phyloP scores from a whole-genome alignment of 2,329 filamentous ascomycete genomes.

The Volutella citrinella region DNA sequence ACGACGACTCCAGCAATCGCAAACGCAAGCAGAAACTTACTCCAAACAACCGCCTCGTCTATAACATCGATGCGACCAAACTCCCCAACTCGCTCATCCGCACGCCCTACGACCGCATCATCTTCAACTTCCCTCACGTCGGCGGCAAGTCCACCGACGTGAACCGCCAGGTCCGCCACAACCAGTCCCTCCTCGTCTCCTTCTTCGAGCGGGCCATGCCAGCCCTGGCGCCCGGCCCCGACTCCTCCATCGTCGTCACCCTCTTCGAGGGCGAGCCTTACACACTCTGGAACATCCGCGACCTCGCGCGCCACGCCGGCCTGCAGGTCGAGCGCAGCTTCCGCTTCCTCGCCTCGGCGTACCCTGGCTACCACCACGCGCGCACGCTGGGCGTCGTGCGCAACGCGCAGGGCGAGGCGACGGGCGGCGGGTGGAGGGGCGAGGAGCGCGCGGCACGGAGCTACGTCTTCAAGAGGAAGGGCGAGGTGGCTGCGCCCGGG shows the following conservation, averaged over 20 bases:
- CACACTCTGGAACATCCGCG: conserved; percentile 89
- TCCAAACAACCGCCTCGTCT: conserved; percentile 45
- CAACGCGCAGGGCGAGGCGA: conserved; percentile 42
- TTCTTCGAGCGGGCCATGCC: conserved; percentile 59
- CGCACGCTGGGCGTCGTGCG: conserved; percentile 66
- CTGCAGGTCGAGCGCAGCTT: conserved; percentile 70
- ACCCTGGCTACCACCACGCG: conserved; percentile 73
- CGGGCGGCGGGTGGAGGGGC: conserved; percentile 39
- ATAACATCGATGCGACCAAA: conserved; percentile 65
- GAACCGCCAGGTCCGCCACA: conserved; percentile 88
- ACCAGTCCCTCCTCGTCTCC: conserved; percentile 73
- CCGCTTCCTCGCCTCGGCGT: conserved; percentile 61
- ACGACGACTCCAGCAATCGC: conserved; percentile 14
- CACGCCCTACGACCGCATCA: conserved; percentile 66
- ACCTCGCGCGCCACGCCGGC: conserved; percentile 76
- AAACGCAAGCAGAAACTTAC: conserved; percentile 12
- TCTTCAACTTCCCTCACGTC: conserved; percentile 97
- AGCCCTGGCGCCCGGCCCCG: conserved; percentile 43
- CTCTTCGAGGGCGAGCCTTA: conserved; percentile 94
- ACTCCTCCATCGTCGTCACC: conserved; percentile 72
- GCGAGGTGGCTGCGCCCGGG: conserved; percentile 36
- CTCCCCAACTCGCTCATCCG: conserved; percentile 46
- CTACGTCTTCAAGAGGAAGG: conserved; percentile 61
- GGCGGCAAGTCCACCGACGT: conserved; percentile 90
- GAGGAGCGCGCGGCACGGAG: conserved; percentile 49